Conservation (phyloP, 2,329 filamentous ascomycete species). For the Aspergillus oerlinghausenensis region DNA sequence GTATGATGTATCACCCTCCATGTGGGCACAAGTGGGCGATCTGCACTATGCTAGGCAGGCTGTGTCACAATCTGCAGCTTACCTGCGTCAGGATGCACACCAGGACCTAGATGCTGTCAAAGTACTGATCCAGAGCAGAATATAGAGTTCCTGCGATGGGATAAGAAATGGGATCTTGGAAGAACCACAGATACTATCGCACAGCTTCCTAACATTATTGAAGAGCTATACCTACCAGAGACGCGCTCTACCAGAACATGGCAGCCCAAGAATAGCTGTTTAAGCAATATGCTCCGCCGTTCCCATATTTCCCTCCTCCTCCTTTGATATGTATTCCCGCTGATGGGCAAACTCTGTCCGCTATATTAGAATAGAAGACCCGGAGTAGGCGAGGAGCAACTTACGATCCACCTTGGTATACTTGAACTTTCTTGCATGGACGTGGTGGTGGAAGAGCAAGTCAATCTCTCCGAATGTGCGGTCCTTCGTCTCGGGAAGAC, state of each 20-base stretch:
- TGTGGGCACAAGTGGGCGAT: too few relatives aligned
- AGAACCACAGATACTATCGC: not conserved
- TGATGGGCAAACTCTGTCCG: not conserved
- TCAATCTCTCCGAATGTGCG: conserved; percentile 39
- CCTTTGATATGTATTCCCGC: not conserved
- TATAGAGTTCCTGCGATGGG: too few relatives aligned
- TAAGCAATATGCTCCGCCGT: not conserved
- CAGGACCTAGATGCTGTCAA: too few relatives aligned
- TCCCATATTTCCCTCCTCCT: not conserved
- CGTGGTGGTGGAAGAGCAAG: conserved; percentile 35
- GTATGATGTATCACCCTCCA: too few relatives aligned
- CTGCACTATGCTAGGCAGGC: too few relatives aligned
- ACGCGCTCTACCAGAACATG: not conserved
- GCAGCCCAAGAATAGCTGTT: not conserved
- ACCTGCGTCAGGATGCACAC: too few relatives aligned
- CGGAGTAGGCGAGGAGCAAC: not conserved
- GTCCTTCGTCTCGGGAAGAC: conserved; percentile 36
- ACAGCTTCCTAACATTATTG: too few relatives aligned
- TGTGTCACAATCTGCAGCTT: not conserved
- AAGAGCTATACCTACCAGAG: not conserved
- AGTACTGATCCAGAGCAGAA: too few relatives aligned
- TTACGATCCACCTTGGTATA: not conserved
- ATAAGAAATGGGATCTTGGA: not conserved
- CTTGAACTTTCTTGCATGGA: conserved; percentile 38
- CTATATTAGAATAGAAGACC: not conserved